These are phyloP conservation scores for Lagenidium sp. DNA, from an alignment of 352 stramenopile genomes.

Conservation along the genomic window DNA sequence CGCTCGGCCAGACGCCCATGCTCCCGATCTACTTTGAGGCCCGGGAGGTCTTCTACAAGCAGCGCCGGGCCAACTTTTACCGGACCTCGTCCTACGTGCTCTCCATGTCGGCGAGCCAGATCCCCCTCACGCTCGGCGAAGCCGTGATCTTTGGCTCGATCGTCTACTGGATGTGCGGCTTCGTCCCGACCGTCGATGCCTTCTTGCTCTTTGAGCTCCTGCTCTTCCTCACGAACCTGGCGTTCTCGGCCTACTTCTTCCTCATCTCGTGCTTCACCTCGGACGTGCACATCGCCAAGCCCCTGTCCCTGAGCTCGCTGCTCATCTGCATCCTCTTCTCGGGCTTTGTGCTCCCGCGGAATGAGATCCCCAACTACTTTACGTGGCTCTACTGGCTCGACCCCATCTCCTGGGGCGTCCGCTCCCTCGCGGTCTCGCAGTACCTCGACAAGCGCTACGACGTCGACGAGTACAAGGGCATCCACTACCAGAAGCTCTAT, in stretches of 20 bases:
- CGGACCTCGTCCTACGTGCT: slow-evolving; percentile 52
- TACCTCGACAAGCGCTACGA: slow-evolving; percentile 9
- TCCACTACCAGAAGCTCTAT: slow-evolving; percentile 13
- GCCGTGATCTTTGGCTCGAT: slow-evolving; percentile 54
- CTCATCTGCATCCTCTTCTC: slow-evolving; percentile 22
- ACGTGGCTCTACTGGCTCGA: slow-evolving; percentile 29
- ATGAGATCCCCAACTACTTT: slow-evolving; percentile 19
- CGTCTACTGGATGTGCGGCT: slow-evolving; percentile 64
- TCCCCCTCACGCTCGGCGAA: slow-evolving; percentile 32
- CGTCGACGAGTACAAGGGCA: slow-evolving; percentile 9
- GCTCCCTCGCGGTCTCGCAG: slow-evolving; percentile 14
- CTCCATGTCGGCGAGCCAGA: slow-evolving; percentile 16
- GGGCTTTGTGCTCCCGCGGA: slow-evolving; percentile 20
- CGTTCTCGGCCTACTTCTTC: slow-evolving; percentile 20
- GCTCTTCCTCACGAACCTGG: slow-evolving; percentile 32
- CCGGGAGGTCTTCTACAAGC: slow-evolving; percentile 54
- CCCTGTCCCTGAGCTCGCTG: slow-evolving; percentile 12
- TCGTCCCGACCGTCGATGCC: slow-evolving; percentile 19
- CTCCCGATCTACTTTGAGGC: slow-evolving; percentile 53
- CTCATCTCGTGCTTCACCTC: slow-evolving; percentile 13
- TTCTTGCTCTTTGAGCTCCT: slow-evolving; percentile 49
- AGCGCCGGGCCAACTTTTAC: slow-evolving; percentile 62
- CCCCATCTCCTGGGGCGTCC: slow-evolving; percentile 23
- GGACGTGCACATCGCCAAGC: slow-evolving; percentile 17
- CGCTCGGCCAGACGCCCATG: slow-evolving; percentile 44